Percentiles rank a stretch among this genome's conserved stretches.
Evolutionary conservation across 805 yeast genomes (phyloP).

Genomic region (Myxozyma sirexii): DNA sequence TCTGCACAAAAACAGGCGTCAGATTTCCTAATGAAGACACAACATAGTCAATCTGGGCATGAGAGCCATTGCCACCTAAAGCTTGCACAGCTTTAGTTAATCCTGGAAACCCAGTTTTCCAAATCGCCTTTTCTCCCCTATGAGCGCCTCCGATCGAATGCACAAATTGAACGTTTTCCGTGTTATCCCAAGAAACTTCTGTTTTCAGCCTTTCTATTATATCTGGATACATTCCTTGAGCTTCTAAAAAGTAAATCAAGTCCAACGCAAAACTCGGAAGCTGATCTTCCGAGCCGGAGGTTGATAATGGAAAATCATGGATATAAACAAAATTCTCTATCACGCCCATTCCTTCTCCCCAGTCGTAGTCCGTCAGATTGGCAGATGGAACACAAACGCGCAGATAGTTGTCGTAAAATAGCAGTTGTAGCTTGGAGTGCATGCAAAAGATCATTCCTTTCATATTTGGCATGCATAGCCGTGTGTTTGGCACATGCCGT

Average conservation of each 20-base stretch:
- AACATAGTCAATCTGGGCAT: slow-evolving; percentile 24
- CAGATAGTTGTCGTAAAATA: slow-evolving; percentile 32
- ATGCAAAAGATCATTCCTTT: slow-evolving; percentile 27
- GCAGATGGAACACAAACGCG: slow-evolving; percentile 37
- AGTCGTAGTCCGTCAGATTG: slow-evolving; percentile 36
- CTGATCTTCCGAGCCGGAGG: not conserved
- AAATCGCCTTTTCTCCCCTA: slow-evolving; percentile 6
- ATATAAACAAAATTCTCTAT: slow-evolving; percentile 35
- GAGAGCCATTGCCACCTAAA: slow-evolving; percentile 21
- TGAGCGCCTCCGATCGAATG: slow-evolving; percentile 36
- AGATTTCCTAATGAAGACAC: slow-evolving; percentile 31
- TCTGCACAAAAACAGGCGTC: slow-evolving; percentile 12
- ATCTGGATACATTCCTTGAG: slow-evolving; percentile 30
- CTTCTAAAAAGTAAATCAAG: slow-evolving; percentile 28
- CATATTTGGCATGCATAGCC: slow-evolving; percentile 32
- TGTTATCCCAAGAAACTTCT: slow-evolving; percentile 29
- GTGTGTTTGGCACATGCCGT: slow-evolving; percentile 15
- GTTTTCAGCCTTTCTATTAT: slow-evolving; percentile 19
- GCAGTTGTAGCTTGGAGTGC: slow-evolving; percentile 37
- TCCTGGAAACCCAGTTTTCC: slow-evolving; percentile 25
- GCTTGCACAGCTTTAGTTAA: slow-evolving; percentile 18
- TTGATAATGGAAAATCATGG: slow-evolving; percentile 30
- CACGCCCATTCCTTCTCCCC: slow-evolving; percentile 37
- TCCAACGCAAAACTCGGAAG: slow-evolving; percentile 30
- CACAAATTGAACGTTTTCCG: slow-evolving; percentile 34